Evolutionary conservation across 2,329 filamentous ascomycete genomes (phyloP), one percentile per base, ranked within the genome.

Genomic region (Aspergillus glaucus): DNA sequence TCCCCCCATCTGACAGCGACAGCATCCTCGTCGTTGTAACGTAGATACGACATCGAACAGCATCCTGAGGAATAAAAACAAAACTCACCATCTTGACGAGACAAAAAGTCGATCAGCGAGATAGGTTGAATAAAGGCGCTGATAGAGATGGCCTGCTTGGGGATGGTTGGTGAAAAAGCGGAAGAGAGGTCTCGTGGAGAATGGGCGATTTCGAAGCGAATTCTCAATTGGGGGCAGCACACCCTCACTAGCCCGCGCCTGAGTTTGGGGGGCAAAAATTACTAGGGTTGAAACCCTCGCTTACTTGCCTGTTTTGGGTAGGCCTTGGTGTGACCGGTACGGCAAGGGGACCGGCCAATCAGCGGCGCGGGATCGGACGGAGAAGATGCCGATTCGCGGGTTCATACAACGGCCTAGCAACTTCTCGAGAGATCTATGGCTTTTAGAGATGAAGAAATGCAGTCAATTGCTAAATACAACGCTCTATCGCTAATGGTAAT

Each of bases 81-180:
- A 43, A 52, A 64, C 68, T 56, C 59, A 72, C 69, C 69, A 72
- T 72, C 65, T 70, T 72, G 69, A 66, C 66, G 62, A 65, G 59
- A 61, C 56, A 59, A 57, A 63, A 65, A 62, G 58, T 62, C 63
- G 62, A 70, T 71, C 68, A 70, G 65, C 67, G 67, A 69, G 50
- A 52, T 52, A 57, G 58, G 60, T 66, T 68, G 62, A 64, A 63
- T 61, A 56, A 53, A 54, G 37, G 61, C 62, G 66, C 63, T 71
- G 68, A 69, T 64, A 57, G 64, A 67, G 67, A 68, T 68, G 65
- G 64, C 63, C 65, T 65, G 67, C 63, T 66, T 59, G 56, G 47
- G 57, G 55, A 55, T 59, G 55, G 58, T 21, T 12, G 37, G 37
- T 17, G 15, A 21, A 57, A 59, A 58, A 62, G 59, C 56, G 55